A percentile compares a stretch with the other conserved stretches of the same genome.
phyloP scores from a whole-genome alignment of 768 basidiomycete species.

The Macrocybe gigantea region DNA sequence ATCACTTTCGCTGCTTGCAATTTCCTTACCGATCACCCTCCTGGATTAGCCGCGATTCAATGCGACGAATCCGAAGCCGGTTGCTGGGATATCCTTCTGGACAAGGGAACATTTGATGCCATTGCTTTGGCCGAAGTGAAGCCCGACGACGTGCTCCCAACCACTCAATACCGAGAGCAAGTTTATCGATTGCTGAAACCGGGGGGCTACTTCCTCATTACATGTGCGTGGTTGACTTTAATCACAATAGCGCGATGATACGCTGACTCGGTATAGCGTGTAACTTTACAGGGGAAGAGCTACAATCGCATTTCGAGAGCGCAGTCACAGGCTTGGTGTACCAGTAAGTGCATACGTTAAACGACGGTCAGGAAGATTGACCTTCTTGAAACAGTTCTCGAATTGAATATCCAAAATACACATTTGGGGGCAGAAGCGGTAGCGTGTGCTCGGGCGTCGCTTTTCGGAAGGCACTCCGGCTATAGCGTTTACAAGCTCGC shows the following conservation, averaged over 20 bases:
- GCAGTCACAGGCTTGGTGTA: conserved; percentile 47
- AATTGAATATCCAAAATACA: conserved; percentile 67
- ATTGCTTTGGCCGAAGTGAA: conserved; percentile 69
- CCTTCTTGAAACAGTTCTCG: conserved; percentile 45
- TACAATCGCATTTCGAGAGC: conserved; percentile 47
- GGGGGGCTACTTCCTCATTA: conserved; percentile 71
- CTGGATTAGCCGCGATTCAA: conserved; percentile 18
- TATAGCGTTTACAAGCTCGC: conserved; percentile 19
- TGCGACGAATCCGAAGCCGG: conserved; percentile 14
- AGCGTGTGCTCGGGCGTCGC: conserved; percentile 68
- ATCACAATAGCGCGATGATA: neutral
- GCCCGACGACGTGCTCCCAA: conserved; percentile 43
- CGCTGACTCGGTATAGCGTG: conserved; percentile 43
- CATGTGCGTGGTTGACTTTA: conserved; percentile 46
- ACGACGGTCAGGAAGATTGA: neutral
- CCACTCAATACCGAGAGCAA: conserved; percentile 53
- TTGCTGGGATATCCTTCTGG: conserved; percentile 70
- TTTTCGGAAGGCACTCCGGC: conserved; percentile 37
- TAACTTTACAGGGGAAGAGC: conserved; percentile 79
- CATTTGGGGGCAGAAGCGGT: conserved; percentile 74
- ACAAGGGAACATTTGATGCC: conserved; percentile 89
- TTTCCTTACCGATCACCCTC: conserved; percentile 55
- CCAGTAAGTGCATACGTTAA: conserved; percentile 44
- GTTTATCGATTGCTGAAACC: conserved; percentile 53
- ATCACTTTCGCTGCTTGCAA: conserved; percentile 51